phyloP scores from a whole-genome alignment of 257 asterid genomes.

The Eustoma russellianum region DNA sequence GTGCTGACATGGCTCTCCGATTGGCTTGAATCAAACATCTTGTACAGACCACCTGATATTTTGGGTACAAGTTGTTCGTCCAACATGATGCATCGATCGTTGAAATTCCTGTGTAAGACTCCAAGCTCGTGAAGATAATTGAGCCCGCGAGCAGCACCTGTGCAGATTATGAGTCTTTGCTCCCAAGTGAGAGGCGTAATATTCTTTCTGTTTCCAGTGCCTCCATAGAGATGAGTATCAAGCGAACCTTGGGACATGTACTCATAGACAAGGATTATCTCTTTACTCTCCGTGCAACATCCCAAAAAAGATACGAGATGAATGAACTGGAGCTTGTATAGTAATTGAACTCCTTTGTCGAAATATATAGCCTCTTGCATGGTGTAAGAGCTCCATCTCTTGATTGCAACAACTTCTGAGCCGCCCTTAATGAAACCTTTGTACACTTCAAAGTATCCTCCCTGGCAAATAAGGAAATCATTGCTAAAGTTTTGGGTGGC shows the following conservation, averaged over 20 bases:
- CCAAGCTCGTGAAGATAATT: background rate
- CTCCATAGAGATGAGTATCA: background rate
- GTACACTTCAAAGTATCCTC: constrained; percentile 14
- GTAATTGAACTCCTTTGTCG: background rate
- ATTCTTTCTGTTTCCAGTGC: background rate
- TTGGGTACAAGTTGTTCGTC: constrained; percentile 7
- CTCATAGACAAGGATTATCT: background rate
- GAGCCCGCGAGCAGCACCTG: constrained; percentile 4
- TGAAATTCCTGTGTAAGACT: constrained; percentile 11
- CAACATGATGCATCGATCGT: constrained; percentile 8
- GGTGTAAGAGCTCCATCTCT: constrained; percentile 1
- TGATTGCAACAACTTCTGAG: constrained; percentile 5
- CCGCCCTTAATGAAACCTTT: constrained; percentile 9
- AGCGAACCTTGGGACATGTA: background rate
- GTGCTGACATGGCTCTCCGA: constrained; percentile 4
- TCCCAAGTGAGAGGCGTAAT: background rate
- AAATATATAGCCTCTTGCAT: background rate
- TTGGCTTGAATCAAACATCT: background rate
- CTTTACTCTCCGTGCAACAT: background rate
- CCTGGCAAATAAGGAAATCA: constrained; percentile 2
- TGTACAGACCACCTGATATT: constrained; percentile 4
- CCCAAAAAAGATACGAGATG: constrained; percentile 1
- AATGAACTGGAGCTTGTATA: background rate
- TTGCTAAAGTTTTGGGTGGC: background rate
- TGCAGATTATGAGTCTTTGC: constrained; percentile 5